Conservation (phyloP, 2,329 filamentous ascomycete species). For the Colletotrichum lini region DNA sequence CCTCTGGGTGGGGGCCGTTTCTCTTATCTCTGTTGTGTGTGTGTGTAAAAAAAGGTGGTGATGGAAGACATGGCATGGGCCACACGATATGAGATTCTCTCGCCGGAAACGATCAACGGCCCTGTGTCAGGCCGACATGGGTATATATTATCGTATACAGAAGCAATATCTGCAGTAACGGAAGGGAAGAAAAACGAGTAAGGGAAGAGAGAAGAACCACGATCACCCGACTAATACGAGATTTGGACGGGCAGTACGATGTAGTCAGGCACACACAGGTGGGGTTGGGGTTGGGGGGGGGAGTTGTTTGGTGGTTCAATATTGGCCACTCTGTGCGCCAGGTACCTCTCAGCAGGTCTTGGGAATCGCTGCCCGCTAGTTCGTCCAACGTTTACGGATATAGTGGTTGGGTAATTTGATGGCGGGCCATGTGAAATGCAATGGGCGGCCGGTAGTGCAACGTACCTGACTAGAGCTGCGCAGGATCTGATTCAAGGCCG, state of each 20-base stretch:
- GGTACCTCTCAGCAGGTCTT: neutral
- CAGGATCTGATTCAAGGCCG: slow-evolving; percentile 9
- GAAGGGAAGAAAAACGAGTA: too few species aligned
- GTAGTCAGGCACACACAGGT: neutral
- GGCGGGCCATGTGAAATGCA: neutral
- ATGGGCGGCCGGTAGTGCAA: neutral
- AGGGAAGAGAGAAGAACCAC: neutral
- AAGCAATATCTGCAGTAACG: neutral
- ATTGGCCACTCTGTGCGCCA: neutral
- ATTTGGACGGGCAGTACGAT: neutral
- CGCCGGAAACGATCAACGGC: neutral
- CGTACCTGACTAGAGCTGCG: neutral
- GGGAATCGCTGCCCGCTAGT: neutral
- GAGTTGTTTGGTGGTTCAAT: neutral
- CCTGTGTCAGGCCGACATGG: neutral
- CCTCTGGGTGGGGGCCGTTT: too few species aligned
- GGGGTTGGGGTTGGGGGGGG: neutral
- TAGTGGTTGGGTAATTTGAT: neutral
- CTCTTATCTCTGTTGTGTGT: too few species aligned
- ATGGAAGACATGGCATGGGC: too few species aligned
- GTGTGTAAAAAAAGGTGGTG: too few species aligned
- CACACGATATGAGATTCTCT: too few species aligned
- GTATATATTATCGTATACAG: neutral
- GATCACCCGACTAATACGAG: neutral
- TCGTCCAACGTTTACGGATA: neutral